Evolutionary conservation across 2,329 filamentous ascomycete genomes (phyloP), one percentile per base, ranked within the genome.

Genomic region (Colletotrichum chrysophilum): DNA sequence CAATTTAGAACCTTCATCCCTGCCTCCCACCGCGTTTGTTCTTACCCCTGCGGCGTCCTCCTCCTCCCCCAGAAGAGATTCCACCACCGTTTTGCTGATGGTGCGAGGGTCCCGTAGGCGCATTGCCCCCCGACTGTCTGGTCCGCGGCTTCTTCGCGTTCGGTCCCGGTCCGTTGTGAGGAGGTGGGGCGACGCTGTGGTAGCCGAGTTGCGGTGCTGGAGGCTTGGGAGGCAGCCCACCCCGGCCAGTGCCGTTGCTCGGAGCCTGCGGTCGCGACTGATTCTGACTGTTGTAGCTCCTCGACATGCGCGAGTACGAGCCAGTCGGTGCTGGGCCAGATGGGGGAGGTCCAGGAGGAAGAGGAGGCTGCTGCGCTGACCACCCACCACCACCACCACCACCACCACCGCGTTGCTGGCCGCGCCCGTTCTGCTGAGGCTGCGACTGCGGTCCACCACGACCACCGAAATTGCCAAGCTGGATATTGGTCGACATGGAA

Each of bases 401-500:
- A 21, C 69, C 38, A 14, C 62, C 36, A 52, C 43, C 43, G 13
- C 62, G 36, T 60, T 70, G 79, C 72, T 66, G 75, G 71, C 56
- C 48, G n/a, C 65, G 74, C 34, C 61, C 65, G 52, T 66, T 69
- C 24, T 43, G 52, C 24, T 48, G 71, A 65, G 78, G 78, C 13
- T 78, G 78, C 14, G 80, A 36, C 21, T 70, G 73, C 58, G 70
- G 66, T 65, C 18, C 61, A 26, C 71, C 67, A 48, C 18, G n/a
- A 26, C 71, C 62, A 36, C 71, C 62, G 30, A 75, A 56, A 55
- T 61, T 72, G 52, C 72, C 71, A 66, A 86, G 81, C 79, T 85
- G 84, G 55, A 87, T 84, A 74, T 86, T 86, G 78, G 82, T 85
- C 6, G 85, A 81, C 81, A 87, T 79, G 38, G 83, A 84, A 74